These are phyloP conservation scores for Nemania serpens DNA, from an alignment of 2,329 filamentous ascomycete genomes.

Conservation along the genomic window DNA sequence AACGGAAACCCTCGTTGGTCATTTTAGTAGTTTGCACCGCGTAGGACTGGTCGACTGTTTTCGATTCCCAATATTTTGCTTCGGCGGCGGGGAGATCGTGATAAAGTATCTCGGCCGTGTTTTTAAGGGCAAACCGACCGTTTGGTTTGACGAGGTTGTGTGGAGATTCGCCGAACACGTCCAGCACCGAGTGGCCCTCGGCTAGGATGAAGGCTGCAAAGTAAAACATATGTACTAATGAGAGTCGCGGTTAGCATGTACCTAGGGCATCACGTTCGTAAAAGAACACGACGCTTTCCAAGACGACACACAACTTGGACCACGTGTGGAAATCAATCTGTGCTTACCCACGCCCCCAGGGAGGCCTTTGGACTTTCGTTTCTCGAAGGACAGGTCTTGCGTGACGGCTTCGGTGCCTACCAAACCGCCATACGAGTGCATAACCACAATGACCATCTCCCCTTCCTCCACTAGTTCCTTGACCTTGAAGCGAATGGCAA, in stretches of 20 bases:
- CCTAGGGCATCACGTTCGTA: too few species aligned
- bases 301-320: too few species aligned
- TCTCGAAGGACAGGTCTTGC: constrained; percentile 11
- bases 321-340: too few species aligned
- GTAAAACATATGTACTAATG: constrained; percentile 20
- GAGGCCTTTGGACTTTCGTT: constrained; percentile 5
- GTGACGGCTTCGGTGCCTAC: constrained; percentile 21
- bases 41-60: constrained; percentile 18
- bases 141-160: constrained; percentile 12
- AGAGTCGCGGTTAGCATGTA: too few species aligned
- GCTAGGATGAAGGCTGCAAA: constrained; percentile 20
- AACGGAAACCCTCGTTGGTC: constrained; percentile 9
- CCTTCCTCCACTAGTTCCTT: constrained; percentile 11
- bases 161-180: constrained; percentile 13
- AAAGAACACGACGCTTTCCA: too few species aligned
- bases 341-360: constrained; percentile 19
- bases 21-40: constrained; percentile 18
- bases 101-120: constrained; percentile 18
- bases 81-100: constrained; percentile 15
- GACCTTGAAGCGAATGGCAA: constrained; percentile 15
- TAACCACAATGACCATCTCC: constrained; percentile 17
- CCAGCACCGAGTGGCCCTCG: constrained; percentile 18
- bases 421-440: constrained; percentile 25
- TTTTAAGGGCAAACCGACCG: constrained; percentile 15
- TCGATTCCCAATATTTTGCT: constrained; percentile 20